phyloP scores from a whole-genome alignment of 495 filamentous ascomycete species.

The Penicillium verhagenii region DNA sequence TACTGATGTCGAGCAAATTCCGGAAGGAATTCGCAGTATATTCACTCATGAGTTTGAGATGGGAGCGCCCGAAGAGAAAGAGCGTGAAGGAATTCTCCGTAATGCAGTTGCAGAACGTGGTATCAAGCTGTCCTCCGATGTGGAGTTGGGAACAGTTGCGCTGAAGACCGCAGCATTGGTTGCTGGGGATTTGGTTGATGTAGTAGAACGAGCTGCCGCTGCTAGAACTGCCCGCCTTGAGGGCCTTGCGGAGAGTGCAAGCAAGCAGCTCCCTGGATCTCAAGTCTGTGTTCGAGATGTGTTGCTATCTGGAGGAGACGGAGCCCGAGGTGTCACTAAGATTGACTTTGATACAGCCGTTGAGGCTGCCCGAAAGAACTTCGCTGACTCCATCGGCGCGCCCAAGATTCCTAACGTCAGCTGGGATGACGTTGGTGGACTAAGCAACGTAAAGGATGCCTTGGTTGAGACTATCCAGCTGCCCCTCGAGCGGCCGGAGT shows the following conservation, averaged over 20 bases:
- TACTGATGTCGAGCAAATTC: conserved; percentile 89
- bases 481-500: conserved; percentile 85
- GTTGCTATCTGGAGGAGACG: conserved; percentile 82
- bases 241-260: conserved; percentile 52
- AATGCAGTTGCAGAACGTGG: conserved; percentile 73
- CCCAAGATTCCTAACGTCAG: conserved; percentile 97
- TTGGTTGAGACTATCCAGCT: conserved; percentile 96
- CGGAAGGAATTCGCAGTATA: conserved; percentile 81
- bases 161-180: conserved; percentile 95
- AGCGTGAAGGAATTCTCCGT: conserved; percentile 81
- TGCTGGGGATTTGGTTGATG: conserved; percentile 89
- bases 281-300: conserved; percentile 73
- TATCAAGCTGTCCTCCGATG: conserved; percentile 70
- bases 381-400: conserved; percentile 94
- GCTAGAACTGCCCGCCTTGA: conserved; percentile 74
- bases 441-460: conserved; percentile 91
- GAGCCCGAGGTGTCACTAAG: conserved; percentile 74
- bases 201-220: conserved; percentile 83
- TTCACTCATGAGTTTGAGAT: conserved; percentile 97
- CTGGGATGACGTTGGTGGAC: conserved; percentile 95
- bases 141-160: conserved; percentile 78
- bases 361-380: conserved; percentile 93
- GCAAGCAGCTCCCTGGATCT: conserved; percentile 32
- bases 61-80: conserved; percentile 86
- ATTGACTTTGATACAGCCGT: conserved; percentile 87